phyloP scores from a whole-genome alignment of 495 filamentous ascomycete species.

The Chlorociboria aeruginascens region DNA sequence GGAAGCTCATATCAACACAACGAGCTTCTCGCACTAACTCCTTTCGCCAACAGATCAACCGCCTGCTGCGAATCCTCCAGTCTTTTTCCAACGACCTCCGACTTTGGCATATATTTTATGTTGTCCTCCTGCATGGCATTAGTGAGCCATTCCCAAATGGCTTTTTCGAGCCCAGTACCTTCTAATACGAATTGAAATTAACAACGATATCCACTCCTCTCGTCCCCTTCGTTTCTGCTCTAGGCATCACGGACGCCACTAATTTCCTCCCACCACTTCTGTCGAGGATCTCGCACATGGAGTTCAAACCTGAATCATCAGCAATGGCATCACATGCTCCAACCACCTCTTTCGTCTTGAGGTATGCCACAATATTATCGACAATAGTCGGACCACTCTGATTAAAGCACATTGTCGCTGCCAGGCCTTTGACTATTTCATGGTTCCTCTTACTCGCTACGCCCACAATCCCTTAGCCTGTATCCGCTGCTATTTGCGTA shows the following conservation, averaged over 20 bases:
- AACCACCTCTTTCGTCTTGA: background rate
- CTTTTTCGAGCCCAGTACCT: background rate
- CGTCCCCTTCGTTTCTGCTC: background rate
- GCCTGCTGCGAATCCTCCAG: background rate
- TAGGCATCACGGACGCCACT: background rate
- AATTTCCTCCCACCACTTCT: background rate
- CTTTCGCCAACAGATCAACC: background rate
- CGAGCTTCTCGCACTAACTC: background rate
- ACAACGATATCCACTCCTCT: background rate
- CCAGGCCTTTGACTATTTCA: slow-evolving; percentile 23
- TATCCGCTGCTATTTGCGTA: slow-evolving; percentile 24
- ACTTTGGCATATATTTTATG: background rate
- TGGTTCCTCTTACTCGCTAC: slow-evolving; percentile 25
- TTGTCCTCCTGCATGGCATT: background rate
- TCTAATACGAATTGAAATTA: background rate
- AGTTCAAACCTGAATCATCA: background rate
- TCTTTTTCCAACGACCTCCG: background rate
- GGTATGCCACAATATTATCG: slow-evolving; percentile 12
- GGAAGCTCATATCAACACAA: background rate
- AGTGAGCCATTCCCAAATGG: background rate
- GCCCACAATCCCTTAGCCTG: slow-evolving; percentile 24
- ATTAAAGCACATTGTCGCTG: slow-evolving; percentile 14
- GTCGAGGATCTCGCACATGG: slow-evolving; percentile 1
- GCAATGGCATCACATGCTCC: background rate
- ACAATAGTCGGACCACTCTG: background rate